Percentiles rank a stretch among this genome's conserved stretches.
phyloP scores from a whole-genome alignment of 805 yeast genomes.

The Saturnispora sekii region DNA sequence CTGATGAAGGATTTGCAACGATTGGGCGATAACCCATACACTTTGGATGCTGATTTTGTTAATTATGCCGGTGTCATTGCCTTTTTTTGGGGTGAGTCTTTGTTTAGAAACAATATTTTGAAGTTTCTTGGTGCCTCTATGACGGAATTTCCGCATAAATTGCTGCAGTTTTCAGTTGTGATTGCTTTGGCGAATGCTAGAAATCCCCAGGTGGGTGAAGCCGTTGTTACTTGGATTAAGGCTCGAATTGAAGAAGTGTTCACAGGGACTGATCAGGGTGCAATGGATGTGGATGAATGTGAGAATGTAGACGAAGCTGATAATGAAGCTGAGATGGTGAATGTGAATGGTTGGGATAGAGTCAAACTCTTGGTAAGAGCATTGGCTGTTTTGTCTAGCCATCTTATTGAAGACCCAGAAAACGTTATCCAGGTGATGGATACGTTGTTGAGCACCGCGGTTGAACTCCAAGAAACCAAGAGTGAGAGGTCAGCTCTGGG shows the following conservation, averaged over 20 bases:
- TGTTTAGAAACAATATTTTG: slow-evolving; percentile 48
- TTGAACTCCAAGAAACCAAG: slow-evolving; percentile 40
- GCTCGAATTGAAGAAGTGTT: slow-evolving; percentile 50
- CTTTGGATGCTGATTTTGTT: slow-evolving; percentile 34
- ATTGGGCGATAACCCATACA: slow-evolving; percentile 41
- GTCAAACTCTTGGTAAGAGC: slow-evolving; percentile 65
- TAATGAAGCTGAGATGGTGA: slow-evolving; percentile 12
- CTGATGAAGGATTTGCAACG: slow-evolving; percentile 35
- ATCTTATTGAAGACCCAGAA: slow-evolving; percentile 37
- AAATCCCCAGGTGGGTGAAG: slow-evolving; percentile 56
- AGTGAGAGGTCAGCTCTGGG: slow-evolving; percentile 46
- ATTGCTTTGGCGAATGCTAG: slow-evolving; percentile 56
- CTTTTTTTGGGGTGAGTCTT: slow-evolving; percentile 41
- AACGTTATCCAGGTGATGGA: slow-evolving; percentile 37
- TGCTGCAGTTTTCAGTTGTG: slow-evolving; percentile 59
- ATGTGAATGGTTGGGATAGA: slow-evolving; percentile 57
- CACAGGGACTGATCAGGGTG: slow-evolving; percentile 9
- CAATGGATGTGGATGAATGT: slow-evolving; percentile 8
- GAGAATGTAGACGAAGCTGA: slow-evolving; percentile 13
- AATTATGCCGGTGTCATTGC: slow-evolving; percentile 43
- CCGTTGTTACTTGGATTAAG: slow-evolving; percentile 60
- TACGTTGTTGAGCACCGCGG: slow-evolving; percentile 45
- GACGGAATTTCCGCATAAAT: slow-evolving; percentile 87
- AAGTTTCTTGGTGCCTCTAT: slow-evolving; percentile 59
- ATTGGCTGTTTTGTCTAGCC: slow-evolving; percentile 51